These are phyloP conservation scores for Chlamydomonas sp. DNA, from an alignment of 139 green algal genomes.

Conservation along the genomic window DNA sequence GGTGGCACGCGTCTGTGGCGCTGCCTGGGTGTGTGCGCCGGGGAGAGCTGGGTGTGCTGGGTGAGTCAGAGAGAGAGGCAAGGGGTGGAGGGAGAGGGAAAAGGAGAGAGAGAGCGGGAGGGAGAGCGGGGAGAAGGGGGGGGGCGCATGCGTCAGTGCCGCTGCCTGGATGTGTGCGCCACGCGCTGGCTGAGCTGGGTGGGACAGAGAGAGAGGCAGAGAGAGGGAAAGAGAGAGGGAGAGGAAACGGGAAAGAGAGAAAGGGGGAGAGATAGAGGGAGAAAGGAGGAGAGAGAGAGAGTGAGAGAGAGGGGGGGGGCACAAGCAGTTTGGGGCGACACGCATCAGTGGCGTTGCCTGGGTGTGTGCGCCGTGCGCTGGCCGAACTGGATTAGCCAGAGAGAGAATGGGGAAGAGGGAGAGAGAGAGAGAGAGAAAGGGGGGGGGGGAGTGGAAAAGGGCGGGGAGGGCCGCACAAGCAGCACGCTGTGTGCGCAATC, in stretches of 20 bases:
- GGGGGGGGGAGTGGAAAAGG: too few relatives aligned
- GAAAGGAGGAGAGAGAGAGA: too few relatives aligned
- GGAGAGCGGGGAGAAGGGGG: slow-evolving; percentile 1
- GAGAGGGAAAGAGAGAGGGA: too few relatives aligned
- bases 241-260: too few relatives aligned
- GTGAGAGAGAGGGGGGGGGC: neutral
- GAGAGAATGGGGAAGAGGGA: too few relatives aligned
- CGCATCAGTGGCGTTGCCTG: neutral
- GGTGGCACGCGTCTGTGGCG: neutral
- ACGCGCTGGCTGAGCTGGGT: neutral
- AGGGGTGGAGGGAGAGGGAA: too few relatives aligned
- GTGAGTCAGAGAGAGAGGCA: too few relatives aligned
- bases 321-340: neutral
- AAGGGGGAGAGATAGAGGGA: too few relatives aligned
- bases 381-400: neutral
- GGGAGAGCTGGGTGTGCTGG: neutral
- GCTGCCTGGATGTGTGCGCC: neutral
- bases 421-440: too few relatives aligned
- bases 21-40: neutral
- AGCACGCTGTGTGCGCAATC: neutral
- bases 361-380: neutral
- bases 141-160: neutral
- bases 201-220: too few relatives aligned
- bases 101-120: too few relatives aligned
- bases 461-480: neutral